phyloP scores from a whole-genome alignment of 352 stramenopile genomes.

The Phytopythium montanum region DNA sequence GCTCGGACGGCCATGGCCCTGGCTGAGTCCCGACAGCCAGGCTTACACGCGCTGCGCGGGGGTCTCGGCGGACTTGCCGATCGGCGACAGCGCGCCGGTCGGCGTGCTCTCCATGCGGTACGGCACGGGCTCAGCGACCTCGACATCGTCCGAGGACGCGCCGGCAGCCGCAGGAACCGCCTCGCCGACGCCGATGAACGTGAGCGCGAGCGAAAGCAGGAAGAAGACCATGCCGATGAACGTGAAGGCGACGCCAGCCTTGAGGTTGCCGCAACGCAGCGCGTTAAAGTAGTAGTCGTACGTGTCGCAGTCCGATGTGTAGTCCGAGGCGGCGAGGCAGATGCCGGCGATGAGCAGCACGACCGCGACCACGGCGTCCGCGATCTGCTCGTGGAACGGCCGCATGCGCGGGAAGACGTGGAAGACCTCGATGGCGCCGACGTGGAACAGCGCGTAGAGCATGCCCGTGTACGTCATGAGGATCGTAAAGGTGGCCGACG shows the following conservation, averaged over 20 bases:
- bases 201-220: slow-evolving; percentile 30
- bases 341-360: slow-evolving; percentile 54
- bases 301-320: slow-evolving; percentile 34
- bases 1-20: background rate
- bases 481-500: slow-evolving; percentile 42
- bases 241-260: slow-evolving; percentile 41
- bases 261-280: slow-evolving; percentile 54
- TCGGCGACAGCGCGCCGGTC: slow-evolving; percentile 27
- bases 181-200: slow-evolving; percentile 21
- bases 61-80: slow-evolving; percentile 22
- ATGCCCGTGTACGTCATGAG: slow-evolving; percentile 59
- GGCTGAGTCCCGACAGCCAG: background rate
- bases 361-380: slow-evolving; percentile 33
- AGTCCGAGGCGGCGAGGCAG: slow-evolving; percentile 44
- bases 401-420: slow-evolving; percentile 16
- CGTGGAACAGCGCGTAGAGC: slow-evolving; percentile 50
- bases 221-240: slow-evolving; percentile 52
- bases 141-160: slow-evolving; percentile 7
- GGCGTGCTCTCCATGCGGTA: slow-evolving; percentile 28
- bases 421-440: slow-evolving; percentile 42
- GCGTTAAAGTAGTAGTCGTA: slow-evolving; percentile 9
- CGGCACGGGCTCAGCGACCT: slow-evolving; percentile 20
- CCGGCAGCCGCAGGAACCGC: background rate
- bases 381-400: slow-evolving; percentile 16
- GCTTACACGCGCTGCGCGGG: slow-evolving; percentile 9